These are phyloP conservation scores for Lactifluus rugatus DNA, from an alignment of 768 basidiomycete genomes.

Conservation along the genomic window DNA sequence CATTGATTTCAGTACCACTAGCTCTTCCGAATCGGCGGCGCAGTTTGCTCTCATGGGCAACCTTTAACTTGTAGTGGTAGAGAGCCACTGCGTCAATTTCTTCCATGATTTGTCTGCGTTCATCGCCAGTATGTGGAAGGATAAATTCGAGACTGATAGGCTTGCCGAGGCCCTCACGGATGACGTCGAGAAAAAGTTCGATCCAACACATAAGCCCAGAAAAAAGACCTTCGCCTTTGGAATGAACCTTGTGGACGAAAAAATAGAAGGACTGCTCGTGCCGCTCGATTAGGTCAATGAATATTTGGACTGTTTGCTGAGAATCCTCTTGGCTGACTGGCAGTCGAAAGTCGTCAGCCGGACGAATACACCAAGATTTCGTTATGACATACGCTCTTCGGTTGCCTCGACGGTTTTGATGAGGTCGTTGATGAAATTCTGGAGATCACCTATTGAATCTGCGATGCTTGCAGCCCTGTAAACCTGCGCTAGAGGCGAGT, in stretches of 20 bases:
- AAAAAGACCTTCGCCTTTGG: slow-evolving; percentile 91
- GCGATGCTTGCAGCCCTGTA: slow-evolving; percentile 96
- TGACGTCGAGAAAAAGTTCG: slow-evolving; percentile 83
- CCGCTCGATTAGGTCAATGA: slow-evolving; percentile 85
- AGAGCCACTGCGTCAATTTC: slow-evolving; percentile 86
- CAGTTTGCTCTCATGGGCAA: slow-evolving; percentile 86
- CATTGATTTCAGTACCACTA: slow-evolving; percentile 44
- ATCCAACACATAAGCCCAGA: slow-evolving; percentile 94
- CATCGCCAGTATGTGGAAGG: slow-evolving; percentile 71
- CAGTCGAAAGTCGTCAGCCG: not conserved
- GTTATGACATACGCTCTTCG: slow-evolving; percentile 64
- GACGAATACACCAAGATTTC: not conserved
- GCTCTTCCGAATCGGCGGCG: slow-evolving; percentile 68
- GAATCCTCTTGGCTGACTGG: slow-evolving; percentile 80
- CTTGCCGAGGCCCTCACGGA: slow-evolving; percentile 78
- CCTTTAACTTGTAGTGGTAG: slow-evolving; percentile 92
- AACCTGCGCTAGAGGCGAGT: slow-evolving; percentile 90
- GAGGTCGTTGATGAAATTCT: slow-evolving; percentile 90
- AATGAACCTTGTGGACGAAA: slow-evolving; percentile 98
- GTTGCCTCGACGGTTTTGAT: slow-evolving; percentile 88
- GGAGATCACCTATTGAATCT: slow-evolving; percentile 84
- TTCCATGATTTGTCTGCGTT: slow-evolving; percentile 63
- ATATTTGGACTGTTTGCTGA: slow-evolving; percentile 76
- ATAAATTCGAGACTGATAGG: slow-evolving; percentile 78
- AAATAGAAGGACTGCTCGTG: slow-evolving; percentile 95